A percentile compares a stretch with the other conserved stretches of the same genome.
Conservation (phyloP, 768 basidiomycete species). For the Phlegmacium glaucopus region DNA sequence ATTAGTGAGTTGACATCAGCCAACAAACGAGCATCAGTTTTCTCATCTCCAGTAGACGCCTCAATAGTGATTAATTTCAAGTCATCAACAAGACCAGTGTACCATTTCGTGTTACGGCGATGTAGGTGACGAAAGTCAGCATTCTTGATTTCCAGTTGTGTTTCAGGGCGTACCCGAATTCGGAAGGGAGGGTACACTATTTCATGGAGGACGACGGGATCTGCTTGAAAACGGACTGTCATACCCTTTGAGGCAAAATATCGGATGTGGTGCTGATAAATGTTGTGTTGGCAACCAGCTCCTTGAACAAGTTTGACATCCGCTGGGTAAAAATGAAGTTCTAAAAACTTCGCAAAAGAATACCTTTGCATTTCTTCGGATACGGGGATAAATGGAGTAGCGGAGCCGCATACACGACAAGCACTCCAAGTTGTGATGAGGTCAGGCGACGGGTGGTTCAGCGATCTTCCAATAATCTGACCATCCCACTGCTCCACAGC, state of each 20-base stretch:
- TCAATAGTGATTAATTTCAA: conserved; percentile 75
- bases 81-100: conserved; percentile 70
- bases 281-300: conserved; percentile 91
- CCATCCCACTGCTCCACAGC: conserved; percentile 89
- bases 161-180: conserved; percentile 82
- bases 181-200: conserved; percentile 86
- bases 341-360: conserved; percentile 95
- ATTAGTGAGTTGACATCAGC: conserved; percentile 66
- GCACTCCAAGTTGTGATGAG: conserved; percentile 89
- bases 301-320: conserved; percentile 82
- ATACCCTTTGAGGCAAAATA: conserved; percentile 84
- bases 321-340: conserved; percentile 93
- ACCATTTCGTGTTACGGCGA: conserved; percentile 70
- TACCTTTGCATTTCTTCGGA: conserved; percentile 92
- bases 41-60: conserved; percentile 75
- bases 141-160: conserved; percentile 88
- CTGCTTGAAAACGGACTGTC: conserved; percentile 86
- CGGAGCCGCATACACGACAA: conserved; percentile 74
- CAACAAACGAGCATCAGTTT: conserved; percentile 59
- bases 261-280: conserved; percentile 88
- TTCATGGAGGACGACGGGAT: conserved; percentile 80
- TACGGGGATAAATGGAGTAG: conserved; percentile 84
- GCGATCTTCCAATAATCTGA: conserved; percentile 58
- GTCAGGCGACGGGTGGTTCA: conserved; percentile 59
- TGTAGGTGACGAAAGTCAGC: conserved; percentile 80